Percentiles rank a stretch among this genome's conserved stretches.
These are phyloP conservation scores for Coniochaeta ligniaria DNA, from an alignment of 2,329 filamentous ascomycete species.

Conservation along the genomic window DNA sequence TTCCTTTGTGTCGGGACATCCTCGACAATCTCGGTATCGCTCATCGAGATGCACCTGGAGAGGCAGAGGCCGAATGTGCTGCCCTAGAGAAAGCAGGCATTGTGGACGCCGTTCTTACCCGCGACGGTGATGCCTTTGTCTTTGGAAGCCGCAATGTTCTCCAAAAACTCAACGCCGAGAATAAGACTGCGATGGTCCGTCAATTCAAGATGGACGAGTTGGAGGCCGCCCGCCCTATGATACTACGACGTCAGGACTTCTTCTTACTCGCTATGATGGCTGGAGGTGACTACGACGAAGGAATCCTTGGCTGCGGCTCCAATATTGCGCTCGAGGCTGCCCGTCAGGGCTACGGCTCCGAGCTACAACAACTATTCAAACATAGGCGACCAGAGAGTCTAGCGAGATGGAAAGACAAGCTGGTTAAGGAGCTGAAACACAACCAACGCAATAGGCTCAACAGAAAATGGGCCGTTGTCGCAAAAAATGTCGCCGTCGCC, in stretches of 20 bases:
- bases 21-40: neutral
- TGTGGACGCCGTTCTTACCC: constrained; percentile 1
- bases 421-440: neutral
- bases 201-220: neutral
- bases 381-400: neutral
- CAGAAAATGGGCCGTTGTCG: neutral
- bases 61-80: constrained; percentile 3
- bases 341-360: neutral
- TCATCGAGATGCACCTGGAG: neutral
- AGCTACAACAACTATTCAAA: neutral
- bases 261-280: neutral
- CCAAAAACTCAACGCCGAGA: neutral
- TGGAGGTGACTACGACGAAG: neutral
- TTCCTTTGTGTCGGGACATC: constrained; percentile 2
- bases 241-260: neutral
- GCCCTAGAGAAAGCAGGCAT: neutral
- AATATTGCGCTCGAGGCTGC: neutral
- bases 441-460: neutral
- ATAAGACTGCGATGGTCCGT: neutral
- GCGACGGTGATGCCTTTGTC: constrained; percentile 4
- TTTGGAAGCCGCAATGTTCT: constrained; percentile 1
- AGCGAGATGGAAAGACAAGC: neutral
- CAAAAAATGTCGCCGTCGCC: neutral
- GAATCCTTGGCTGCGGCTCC: neutral
- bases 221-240: neutral